A percentile compares a stretch with the other conserved stretches of the same genome.
These are phyloP conservation scores for Epipyxis sp. DNA, from an alignment of 108 stramenopile genomes.

Conservation along the genomic window DNA sequence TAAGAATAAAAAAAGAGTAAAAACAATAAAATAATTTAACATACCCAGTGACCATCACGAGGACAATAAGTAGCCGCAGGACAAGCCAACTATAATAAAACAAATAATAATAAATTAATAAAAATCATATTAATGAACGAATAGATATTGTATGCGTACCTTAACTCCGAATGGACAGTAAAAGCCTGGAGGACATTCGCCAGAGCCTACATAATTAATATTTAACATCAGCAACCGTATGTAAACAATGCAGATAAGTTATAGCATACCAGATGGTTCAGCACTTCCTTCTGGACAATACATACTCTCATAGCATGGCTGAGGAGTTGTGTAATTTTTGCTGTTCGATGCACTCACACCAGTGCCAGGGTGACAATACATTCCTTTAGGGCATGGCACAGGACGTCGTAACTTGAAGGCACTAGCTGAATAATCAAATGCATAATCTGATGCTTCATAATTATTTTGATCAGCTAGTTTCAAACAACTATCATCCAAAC, in stretches of 20 bases:
- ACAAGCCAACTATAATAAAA: slow-evolving; percentile 47
- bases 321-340: slow-evolving; percentile 57
- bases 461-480: slow-evolving; percentile 59
- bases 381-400: slow-evolving; percentile 58
- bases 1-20: too few relatives aligned
- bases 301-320: slow-evolving; percentile 62
- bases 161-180: slow-evolving; percentile 60
- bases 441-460: slow-evolving; percentile 56
- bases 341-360: slow-evolving; percentile 37
- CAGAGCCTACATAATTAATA: slow-evolving; percentile 31
- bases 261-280: slow-evolving; percentile 47
- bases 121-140: too few relatives aligned
- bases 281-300: slow-evolving; percentile 62
- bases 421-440: slow-evolving; percentile 63
- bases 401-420: slow-evolving; percentile 41
- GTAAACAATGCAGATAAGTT: too few relatives aligned
- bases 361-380: slow-evolving; percentile 60
- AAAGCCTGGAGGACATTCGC: slow-evolving; percentile 56
- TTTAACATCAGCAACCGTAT: too few relatives aligned
- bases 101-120: too few relatives aligned
- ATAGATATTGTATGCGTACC: too few relatives aligned
- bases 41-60: slow-evolving; percentile 42
- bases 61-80: slow-evolving; percentile 64
- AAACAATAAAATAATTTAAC: too few relatives aligned
- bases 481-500: slow-evolving; percentile 65